Evolutionary conservation across 1,284 basidiomycete genomes (phyloP).

Genomic region (Ceratobasidium sp.): DNA sequence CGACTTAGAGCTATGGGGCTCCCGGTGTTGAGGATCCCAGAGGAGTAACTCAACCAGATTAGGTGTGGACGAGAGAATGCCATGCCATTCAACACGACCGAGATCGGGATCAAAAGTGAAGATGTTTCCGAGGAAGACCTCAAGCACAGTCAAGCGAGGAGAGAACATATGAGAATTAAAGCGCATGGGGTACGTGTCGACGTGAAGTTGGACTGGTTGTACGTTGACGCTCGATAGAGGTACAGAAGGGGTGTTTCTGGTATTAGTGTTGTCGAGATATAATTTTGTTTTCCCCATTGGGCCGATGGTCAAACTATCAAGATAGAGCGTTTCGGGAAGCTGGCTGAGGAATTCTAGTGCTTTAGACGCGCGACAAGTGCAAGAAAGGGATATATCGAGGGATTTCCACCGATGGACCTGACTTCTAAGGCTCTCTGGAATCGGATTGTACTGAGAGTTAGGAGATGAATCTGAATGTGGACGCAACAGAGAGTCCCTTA

Average conservation of each 20-base stretch:
- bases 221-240: neutral
- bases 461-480: neutral
- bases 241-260: neutral
- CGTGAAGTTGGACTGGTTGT: neutral
- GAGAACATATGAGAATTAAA: neutral
- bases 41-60: neutral
- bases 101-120: neutral
- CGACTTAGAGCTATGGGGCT: no score
- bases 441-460: neutral
- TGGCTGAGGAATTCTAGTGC: neutral
- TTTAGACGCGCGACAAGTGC: neutral
- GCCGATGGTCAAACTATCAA: neutral
- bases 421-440: neutral
- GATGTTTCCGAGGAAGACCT: neutral
- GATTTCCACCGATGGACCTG: neutral
- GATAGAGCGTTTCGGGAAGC: neutral
- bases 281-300: neutral
- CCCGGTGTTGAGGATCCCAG: neutral
- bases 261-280: neutral
- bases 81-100: neutral
- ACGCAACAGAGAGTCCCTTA: neutral
- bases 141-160: neutral
- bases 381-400: conserved; percentile 1
- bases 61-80: neutral
- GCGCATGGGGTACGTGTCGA: neutral